Evolutionary conservation across 495 filamentous ascomycete genomes (phyloP), one percentile per base, ranked within the genome.

Genomic region (Xylaria acuta): DNA sequence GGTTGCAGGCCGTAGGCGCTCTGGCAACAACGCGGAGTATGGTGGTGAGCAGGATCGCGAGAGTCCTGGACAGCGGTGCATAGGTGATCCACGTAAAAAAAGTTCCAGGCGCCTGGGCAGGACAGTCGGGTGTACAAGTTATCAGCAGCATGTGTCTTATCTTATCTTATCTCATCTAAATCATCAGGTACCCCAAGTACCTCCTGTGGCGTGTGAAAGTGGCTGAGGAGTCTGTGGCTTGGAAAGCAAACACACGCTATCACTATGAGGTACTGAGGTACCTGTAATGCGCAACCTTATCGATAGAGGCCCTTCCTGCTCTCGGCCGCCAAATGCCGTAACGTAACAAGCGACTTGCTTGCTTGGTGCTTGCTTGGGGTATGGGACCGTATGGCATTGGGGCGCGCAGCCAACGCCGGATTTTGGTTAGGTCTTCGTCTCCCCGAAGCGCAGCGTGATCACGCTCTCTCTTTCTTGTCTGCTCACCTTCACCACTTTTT

Each of bases 281-380:
- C 38, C 32, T 11, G 30, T 38, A 40, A 36, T 34, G 4, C 25
- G 36, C 16, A 20, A 14, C 51, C 62, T 72, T 73, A 73, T 73
- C 71, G 71, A 73, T 73, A 73, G 22, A 12, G 11, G n/a, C 51
- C 38, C 51, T 71, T 38, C 30, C 70, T 59, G 7, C 34, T 58
- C 56, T 54, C 63, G 62, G 64, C 71, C 58, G 71, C 71, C 71
- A 73, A 69, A 73, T 73, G 64, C 71, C 71, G 71, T 68, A 72
- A 60, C 71, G 64, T 63, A 72, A 72, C 64, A 67, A 62, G 71
- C 40, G 56, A 63, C 27, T 20, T 63, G 36, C 60, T n/a, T n/a
- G n/a, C n/a, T 72, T 72, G 70, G 70, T 51, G 69, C 22, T 53
- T 63, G 34, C 60, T 73, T 72, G 70, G 70, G 69, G 70, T 71